These are phyloP conservation scores for Antitrichia curtipendula DNA, from an alignment of 225 moss, liverwort and hornwort genomes.

Conservation along the genomic window DNA sequence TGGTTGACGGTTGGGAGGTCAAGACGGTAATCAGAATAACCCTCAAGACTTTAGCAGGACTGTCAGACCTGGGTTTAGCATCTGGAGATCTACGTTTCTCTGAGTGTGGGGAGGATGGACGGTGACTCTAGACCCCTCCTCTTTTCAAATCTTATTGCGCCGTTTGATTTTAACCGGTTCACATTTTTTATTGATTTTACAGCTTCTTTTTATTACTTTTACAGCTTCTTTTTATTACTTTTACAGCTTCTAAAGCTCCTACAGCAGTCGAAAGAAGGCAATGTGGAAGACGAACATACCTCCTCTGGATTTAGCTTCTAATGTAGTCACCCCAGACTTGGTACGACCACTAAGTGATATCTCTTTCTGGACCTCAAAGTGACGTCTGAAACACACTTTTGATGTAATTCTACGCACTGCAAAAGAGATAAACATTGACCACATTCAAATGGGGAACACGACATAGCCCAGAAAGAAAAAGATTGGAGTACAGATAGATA, in stretches of 20 bases:
- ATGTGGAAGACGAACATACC: neutral
- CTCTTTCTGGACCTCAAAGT: constrained; percentile 15
- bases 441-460: neutral
- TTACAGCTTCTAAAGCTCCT: neutral
- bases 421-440: neutral
- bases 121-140: neutral
- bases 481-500: neutral
- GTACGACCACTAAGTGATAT: neutral
- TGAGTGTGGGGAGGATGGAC: neutral
- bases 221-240: neutral
- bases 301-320: constrained; percentile 26
- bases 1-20: neutral
- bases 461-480: neutral
- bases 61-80: neutral
- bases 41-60: neutral
- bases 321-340: constrained; percentile 18
- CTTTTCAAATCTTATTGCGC: neutral
- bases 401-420: constrained; percentile 37
- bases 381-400: constrained; percentile 32
- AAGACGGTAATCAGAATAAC: neutral
- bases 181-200: neutral
- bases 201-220: neutral
- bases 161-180: neutral
- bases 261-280: neutral
- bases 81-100: neutral